These are phyloP conservation scores for Alternaria angustiovoidea DNA, from an alignment of 2,329 filamentous ascomycete species.

Conservation along the genomic window DNA sequence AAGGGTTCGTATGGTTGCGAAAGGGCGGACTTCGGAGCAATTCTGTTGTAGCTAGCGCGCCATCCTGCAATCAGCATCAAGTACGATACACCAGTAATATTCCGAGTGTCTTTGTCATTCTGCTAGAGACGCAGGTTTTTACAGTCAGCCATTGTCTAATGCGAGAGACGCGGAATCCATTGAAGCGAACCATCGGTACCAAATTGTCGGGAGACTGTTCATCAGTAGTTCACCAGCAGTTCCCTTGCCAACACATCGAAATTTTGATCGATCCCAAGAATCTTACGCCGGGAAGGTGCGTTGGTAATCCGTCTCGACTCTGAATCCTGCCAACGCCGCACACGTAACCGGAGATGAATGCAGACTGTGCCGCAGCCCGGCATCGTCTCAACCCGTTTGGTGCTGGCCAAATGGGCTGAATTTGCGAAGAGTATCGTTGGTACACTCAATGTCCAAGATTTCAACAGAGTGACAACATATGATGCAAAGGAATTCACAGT, in stretches of 20 bases:
- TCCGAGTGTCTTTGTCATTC: background rate
- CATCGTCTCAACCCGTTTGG: background rate
- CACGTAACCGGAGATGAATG: conserved; percentile 4
- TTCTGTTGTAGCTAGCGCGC: background rate
- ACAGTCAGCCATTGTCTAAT: conserved; percentile 1
- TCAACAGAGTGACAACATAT: background rate
- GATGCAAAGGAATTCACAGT: background rate
- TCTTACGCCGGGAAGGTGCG: background rate
- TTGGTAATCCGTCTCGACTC: background rate
- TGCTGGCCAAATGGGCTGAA: background rate
- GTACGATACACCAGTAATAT: background rate
- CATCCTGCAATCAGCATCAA: conserved; percentile 5
- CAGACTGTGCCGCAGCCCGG: conserved; percentile 18
- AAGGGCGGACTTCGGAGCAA: conserved; percentile 9
- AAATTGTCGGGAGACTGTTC: background rate
- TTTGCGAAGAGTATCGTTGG: background rate
- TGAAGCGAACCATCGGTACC: conserved; percentile 7
- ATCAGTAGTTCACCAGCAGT: conserved; percentile 3
- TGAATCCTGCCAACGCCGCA: conserved; percentile 12
- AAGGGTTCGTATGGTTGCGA: conserved; percentile 2
- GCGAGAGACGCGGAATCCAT: conserved; percentile 1
- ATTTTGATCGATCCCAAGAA: conserved; percentile 3
- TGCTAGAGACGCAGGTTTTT: background rate
- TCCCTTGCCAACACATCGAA: background rate
- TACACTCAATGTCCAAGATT: background rate